These are phyloP conservation scores for Eremothecium sinecaudum DNA, from an alignment of 1,139 yeast species.

Conservation along the genomic window DNA sequence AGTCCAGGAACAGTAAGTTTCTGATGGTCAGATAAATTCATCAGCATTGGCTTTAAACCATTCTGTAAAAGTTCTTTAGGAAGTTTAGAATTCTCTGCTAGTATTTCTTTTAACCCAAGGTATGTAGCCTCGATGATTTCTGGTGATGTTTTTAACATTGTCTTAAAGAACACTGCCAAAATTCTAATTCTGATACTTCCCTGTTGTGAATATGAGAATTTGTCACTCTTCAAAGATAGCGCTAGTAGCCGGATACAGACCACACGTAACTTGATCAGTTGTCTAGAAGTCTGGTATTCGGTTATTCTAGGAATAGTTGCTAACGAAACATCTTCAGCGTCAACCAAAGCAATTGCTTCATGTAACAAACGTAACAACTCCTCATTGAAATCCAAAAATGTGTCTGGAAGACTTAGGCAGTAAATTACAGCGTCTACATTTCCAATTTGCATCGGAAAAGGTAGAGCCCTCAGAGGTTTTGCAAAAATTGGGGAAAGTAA, in stretches of 20 bases:
- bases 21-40: constrained; percentile 90
- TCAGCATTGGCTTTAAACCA: constrained; percentile 88
- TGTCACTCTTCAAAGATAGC: constrained; percentile 73
- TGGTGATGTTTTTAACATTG: constrained; percentile 75
- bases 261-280: constrained; percentile 73
- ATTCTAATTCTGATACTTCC: constrained; percentile 79
- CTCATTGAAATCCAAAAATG: constrained; percentile 79
- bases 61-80: constrained; percentile 90
- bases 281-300: constrained; percentile 83
- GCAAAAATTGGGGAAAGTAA: constrained; percentile 90
- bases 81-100: constrained; percentile 76
- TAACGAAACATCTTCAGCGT: constrained; percentile 93
- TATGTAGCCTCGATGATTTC: constrained; percentile 92
- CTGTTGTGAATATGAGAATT: constrained; percentile 64
- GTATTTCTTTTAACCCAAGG: constrained; percentile 71
- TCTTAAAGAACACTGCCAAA: constrained; percentile 88
- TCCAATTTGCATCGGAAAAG: constrained; percentile 98
- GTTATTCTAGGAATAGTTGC: constrained; percentile 78
- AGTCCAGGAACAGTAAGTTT: constrained; percentile 81
- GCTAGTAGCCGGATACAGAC: constrained; percentile 82
- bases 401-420: constrained; percentile 70
- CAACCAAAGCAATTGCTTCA: constrained; percentile 90
- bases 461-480: constrained; percentile 90
- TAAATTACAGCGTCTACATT: constrained; percentile 93
- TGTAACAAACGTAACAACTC: constrained; percentile 74